Conservation (phyloP, 768 basidiomycete species). For the Lepiota brunneoincarnata region DNA sequence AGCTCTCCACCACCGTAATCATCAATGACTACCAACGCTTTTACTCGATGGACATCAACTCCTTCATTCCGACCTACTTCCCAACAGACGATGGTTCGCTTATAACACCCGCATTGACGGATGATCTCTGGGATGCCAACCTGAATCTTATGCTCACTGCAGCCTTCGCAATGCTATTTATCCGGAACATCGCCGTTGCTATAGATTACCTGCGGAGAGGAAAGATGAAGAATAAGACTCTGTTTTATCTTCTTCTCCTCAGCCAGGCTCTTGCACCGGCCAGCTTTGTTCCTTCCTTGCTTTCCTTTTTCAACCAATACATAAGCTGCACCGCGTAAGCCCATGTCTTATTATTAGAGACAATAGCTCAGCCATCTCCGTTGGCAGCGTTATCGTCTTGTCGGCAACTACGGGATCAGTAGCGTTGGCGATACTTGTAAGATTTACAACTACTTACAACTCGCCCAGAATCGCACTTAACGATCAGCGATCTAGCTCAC, state of each 20-base stretch:
- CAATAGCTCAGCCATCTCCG: constrained; percentile 6
- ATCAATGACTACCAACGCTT: constrained; percentile 45
- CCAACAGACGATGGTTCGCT: constrained; percentile 59
- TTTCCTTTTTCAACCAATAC: constrained; percentile 39
- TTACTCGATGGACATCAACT: constrained; percentile 38
- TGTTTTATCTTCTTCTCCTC: constrained; percentile 55
- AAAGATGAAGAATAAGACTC: constrained; percentile 53
- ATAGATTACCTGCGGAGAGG: constrained; percentile 50
- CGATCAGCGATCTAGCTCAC: constrained; percentile 39
- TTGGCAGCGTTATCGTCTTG: constrained; percentile 32
- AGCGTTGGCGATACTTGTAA: constrained; percentile 40
- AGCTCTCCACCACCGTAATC: constrained; percentile 46
- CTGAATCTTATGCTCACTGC: constrained; percentile 46
- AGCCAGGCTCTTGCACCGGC: constrained; percentile 54
- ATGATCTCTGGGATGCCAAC: constrained; percentile 39
- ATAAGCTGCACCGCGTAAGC: constrained; percentile 49
- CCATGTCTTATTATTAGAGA: not conserved
- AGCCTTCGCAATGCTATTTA: constrained; percentile 46
- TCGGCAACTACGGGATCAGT: constrained; percentile 32
- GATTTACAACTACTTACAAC: not conserved
- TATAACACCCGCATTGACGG: constrained; percentile 41
- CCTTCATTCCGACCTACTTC: constrained; percentile 47
- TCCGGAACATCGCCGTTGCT: constrained; percentile 50
- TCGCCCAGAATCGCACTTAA: not conserved
- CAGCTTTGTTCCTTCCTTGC: constrained; percentile 40